Percentiles rank a stretch among this genome's conserved stretches.
phyloP scores from a whole-genome alignment of 345 rosid genomes.

The Salix udensis region DNA sequence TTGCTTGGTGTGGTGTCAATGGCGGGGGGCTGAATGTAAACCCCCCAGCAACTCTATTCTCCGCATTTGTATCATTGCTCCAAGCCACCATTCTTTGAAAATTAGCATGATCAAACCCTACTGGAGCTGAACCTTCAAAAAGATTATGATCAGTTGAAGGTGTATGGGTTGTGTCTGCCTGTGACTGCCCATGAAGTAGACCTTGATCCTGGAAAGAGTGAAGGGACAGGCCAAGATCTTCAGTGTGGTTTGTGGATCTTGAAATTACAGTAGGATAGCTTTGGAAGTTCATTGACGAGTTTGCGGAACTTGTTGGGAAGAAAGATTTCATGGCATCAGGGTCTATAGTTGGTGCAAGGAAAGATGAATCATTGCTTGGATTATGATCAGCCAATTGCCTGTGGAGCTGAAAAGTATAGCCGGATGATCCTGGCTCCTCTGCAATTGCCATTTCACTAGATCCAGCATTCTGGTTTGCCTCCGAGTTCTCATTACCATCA shows the following conservation, averaged over 20 bases:
- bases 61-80: constrained; percentile 35
- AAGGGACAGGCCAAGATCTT: constrained; percentile 69
- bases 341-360: constrained; percentile 32
- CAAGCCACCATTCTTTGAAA: constrained; percentile 53
- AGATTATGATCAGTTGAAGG: constrained; percentile 24
- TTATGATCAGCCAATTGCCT: constrained; percentile 29
- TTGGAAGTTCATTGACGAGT: constrained; percentile 48
- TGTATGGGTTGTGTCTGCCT: constrained; percentile 32
- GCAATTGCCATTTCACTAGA: constrained; percentile 36
- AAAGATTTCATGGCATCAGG: constrained; percentile 54
- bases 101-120: constrained; percentile 27
- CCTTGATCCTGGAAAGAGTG: constrained; percentile 41
- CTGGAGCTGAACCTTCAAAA: constrained; percentile 28
- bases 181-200: constrained; percentile 30
- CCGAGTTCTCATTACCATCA: constrained; percentile 7
- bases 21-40: constrained; percentile 38
- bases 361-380: constrained; percentile 35
- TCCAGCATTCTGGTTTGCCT: constrained; percentile 16
- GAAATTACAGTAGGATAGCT: constrained; percentile 55
- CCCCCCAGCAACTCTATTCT: constrained; percentile 35
- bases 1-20: constrained; percentile 31
- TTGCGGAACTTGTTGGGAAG: constrained; percentile 54
- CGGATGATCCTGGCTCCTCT: constrained; percentile 40
- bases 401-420: constrained; percentile 41
- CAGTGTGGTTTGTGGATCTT: constrained; percentile 36